phyloP scores from a whole-genome alignment of 352 stramenopile species.

The Phytophthora macrochlamydospora region DNA sequence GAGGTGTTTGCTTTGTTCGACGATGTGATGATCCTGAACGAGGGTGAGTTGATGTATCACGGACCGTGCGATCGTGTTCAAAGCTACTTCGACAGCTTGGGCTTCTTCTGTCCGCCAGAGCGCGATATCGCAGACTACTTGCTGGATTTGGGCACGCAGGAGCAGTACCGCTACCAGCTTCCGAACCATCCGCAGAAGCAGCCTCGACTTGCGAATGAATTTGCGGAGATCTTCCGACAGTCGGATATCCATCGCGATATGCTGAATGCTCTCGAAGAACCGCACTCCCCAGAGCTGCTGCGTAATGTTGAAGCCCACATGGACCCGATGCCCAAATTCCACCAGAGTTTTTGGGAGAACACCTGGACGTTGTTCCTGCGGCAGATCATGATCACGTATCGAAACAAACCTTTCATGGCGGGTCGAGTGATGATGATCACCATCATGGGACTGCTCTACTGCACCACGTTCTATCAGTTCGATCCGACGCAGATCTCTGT shows the following conservation, averaged over 20 bases:
- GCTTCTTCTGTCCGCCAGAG: not conserved
- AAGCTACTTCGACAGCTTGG: slow-evolving; percentile 15
- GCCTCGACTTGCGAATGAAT: not conserved
- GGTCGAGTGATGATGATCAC: slow-evolving; percentile 4
- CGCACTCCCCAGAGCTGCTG: slow-evolving; percentile 1
- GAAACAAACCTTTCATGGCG: slow-evolving; percentile 4
- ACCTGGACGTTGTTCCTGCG: not conserved
- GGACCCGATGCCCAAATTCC: slow-evolving; percentile 2
- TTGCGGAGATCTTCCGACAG: slow-evolving; percentile 26
- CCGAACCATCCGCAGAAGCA: slow-evolving; percentile 55
- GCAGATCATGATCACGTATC: slow-evolving; percentile 5
- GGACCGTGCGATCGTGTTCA: slow-evolving; percentile 17
- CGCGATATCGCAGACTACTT: slow-evolving; percentile 1
- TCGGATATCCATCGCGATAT: slow-evolving; percentile 34
- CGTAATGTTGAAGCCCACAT: slow-evolving; percentile 5
- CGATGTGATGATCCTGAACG: slow-evolving; percentile 59
- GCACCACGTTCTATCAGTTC: slow-evolving; percentile 1
- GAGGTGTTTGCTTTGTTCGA: slow-evolving; percentile 91
- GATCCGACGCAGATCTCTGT: slow-evolving; percentile 1
- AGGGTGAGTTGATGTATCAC: slow-evolving; percentile 35
- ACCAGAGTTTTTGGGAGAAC: slow-evolving; percentile 3
- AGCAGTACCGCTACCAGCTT: slow-evolving; percentile 2
- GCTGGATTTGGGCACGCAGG: slow-evolving; percentile 1
- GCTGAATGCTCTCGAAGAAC: slow-evolving; percentile 24
- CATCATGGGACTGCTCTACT: slow-evolving; percentile 2